Evolutionary conservation across 2,329 filamentous ascomycete species (phyloP), one percentile per base, ranked within the genome.

Genomic region (Penicillium sp.): DNA sequence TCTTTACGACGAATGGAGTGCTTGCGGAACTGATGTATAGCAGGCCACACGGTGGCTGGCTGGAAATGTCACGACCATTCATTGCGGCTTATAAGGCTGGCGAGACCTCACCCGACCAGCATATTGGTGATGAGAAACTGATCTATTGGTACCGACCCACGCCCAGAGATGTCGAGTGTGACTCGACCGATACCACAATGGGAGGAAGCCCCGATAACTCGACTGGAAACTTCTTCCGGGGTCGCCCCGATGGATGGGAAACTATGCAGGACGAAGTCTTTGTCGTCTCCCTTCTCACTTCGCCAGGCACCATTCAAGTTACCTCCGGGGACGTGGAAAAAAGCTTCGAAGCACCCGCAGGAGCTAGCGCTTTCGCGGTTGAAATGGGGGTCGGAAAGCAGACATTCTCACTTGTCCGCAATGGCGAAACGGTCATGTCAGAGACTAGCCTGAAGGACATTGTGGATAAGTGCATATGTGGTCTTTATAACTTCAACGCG

Each of bases 141-240:
- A 73, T 84, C 35, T 86, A 86, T 75, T 86, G 84, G 84, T 86
- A 85, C 71, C 79, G 84, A 1, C 83, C 83, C 2, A 84, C 81
- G 1, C 78, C 79, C 1, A 81, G 77, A 63, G 62, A 65, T 11
- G 67, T 83, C 38, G 69, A 84, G 69, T 86, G 84, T 70, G 82
- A 84, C 61, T 70, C 79, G 6, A 86, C 84, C 15, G 84, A 86
- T 66, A 85, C 81, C 1, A 84, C 82, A 0, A 77, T 80, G 64
- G 62, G 70, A 30, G 77, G 74, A 21, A 71, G 72, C 11, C 77
- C 80, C 35, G 78, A 81, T 67, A 82, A 83, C 61, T 69, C 66
- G 21, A 81, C 75, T 7, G 83, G 81, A 4, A 84, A 85, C 69
- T 86, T 84, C 72, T 85, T 85, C 71, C 73, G 74, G 60, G 84